Conservation (phyloP, 192 early-diverging fungal species). For the Mortierella hygrophila region DNA sequence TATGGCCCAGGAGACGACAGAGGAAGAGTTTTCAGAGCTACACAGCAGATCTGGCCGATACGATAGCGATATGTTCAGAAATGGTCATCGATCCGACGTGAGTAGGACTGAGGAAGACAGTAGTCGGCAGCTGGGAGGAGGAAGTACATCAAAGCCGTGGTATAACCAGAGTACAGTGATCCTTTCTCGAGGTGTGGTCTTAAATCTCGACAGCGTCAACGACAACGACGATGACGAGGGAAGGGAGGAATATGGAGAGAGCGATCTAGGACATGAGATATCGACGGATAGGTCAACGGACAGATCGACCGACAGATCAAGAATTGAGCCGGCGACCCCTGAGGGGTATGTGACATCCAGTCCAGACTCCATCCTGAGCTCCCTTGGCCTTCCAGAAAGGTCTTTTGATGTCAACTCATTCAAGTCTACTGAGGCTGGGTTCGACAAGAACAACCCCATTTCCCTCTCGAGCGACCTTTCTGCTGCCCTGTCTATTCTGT, state of each 20-base stretch:
- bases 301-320: background rate
- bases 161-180: conserved; percentile 22
- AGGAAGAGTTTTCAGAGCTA: background rate
- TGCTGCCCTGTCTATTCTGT: background rate
- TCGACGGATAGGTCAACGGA: background rate
- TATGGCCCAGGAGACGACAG: conserved; percentile 8
- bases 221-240: background rate
- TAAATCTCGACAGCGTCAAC: background rate
- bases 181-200: background rate
- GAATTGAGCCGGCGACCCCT: background rate
- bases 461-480: background rate
- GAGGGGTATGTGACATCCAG: conserved; percentile 24
- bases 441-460: background rate
- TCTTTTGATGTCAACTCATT: background rate
- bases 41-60: background rate
- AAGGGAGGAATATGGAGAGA: background rate
- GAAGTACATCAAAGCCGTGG: background rate
- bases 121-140: background rate
- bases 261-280: background rate
- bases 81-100: background rate
- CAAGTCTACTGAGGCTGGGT: background rate
- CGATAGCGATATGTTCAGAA: background rate
- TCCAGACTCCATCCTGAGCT: conserved; percentile 16
- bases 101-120: background rate
- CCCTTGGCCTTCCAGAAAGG: background rate